Conservation (phyloP, 805 yeast genomes). For the Myxozyma sirexii region DNA sequence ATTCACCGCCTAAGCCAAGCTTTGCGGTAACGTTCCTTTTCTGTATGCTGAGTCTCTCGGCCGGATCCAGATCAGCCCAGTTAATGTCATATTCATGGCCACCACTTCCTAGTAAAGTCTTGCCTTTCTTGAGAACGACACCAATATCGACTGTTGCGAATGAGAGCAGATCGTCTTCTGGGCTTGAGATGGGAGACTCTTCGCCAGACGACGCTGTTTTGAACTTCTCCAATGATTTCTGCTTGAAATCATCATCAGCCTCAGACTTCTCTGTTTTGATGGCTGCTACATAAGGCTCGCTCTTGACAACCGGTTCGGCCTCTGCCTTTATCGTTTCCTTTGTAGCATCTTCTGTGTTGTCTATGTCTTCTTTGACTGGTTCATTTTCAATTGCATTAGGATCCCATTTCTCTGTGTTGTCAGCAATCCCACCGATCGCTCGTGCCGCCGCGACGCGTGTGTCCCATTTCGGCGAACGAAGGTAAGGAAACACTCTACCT, state of each 20-base stretch:
- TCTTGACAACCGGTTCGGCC: neutral
- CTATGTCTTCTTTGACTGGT: neutral
- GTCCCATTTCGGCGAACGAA: conserved; percentile 88
- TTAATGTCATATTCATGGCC: conserved; percentile 52
- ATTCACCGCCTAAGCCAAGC: conserved; percentile 50
- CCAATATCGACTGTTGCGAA: conserved; percentile 45
- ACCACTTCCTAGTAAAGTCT: conserved; percentile 64
- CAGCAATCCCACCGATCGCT: conserved; percentile 91
- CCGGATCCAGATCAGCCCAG: conserved; percentile 46
- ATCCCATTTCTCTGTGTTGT: conserved; percentile 78
- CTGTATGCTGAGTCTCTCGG: conserved; percentile 55
- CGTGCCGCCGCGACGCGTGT: conserved; percentile 92
- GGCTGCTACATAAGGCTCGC: neutral
- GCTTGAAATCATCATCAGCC: neutral
- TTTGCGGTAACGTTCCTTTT: conserved; percentile 49
- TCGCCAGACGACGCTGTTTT: neutral
- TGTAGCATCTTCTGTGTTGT: neutral
- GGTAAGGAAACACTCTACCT: conserved; percentile 88
- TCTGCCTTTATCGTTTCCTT: neutral
- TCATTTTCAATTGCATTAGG: conserved; percentile 54
- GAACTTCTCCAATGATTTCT: neutral
- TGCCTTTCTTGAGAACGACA: conserved; percentile 46
- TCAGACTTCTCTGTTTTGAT: neutral
- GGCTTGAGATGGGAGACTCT: conserved; percentile 1
- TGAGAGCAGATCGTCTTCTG: conserved; percentile 39